Conservation (phyloP, 2,329 filamentous ascomycete genomes). For the Trichoderma semiorbis region DNA sequence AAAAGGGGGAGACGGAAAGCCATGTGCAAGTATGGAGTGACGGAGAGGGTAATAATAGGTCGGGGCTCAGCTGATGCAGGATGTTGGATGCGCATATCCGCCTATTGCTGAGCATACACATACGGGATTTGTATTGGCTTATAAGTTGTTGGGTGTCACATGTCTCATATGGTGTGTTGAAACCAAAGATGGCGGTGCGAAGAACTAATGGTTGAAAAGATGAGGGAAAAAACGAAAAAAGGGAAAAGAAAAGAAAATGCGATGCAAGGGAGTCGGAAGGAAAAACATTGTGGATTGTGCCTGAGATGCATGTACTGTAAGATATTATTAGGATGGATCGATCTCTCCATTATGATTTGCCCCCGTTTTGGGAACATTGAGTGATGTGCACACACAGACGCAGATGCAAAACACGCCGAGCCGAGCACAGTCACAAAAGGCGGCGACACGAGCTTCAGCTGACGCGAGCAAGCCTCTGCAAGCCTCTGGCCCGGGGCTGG, state of each 20-base stretch:
- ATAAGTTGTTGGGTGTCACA: constrained; percentile 1
- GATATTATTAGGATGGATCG: background rate
- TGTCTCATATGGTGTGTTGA: constrained; percentile 3
- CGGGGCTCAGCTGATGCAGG: constrained; percentile 1
- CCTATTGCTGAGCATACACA: background rate
- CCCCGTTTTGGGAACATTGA: background rate
- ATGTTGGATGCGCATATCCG: background rate
- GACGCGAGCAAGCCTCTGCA: background rate
- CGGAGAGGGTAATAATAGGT: background rate
- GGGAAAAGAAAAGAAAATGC: background rate
- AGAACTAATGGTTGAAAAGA: background rate
- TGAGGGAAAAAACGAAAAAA: background rate
- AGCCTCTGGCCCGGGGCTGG: background rate
- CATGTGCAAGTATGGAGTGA: background rate
- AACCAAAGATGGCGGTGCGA: background rate
- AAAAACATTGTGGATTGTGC: background rate
- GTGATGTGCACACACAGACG: background rate
- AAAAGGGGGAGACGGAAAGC: background rate
- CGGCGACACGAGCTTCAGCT: background rate
- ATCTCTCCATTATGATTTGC: background rate
- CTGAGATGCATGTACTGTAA: constrained; percentile 1
- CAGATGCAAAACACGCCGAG: background rate
- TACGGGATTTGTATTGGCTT: background rate
- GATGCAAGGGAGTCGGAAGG: background rate
- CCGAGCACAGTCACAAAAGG: background rate